Percentiles rank a stretch among this genome's conserved stretches.
Evolutionary conservation across 2,329 filamentous ascomycete species (phyloP).

Genomic region (Exophiala lecanii-corni): DNA sequence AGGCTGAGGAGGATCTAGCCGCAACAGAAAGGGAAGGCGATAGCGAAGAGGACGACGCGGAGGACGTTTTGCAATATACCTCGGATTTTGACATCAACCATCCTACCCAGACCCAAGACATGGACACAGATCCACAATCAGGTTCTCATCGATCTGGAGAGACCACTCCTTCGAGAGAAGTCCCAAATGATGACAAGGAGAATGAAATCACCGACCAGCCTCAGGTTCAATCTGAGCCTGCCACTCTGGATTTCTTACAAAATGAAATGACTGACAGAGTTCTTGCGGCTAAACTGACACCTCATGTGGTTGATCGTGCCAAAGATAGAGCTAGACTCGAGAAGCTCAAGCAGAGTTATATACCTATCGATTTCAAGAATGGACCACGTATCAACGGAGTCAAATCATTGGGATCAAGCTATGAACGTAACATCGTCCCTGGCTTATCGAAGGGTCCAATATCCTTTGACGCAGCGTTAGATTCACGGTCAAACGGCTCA

Average conservation of each 20-base stretch:
- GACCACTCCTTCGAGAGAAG: not conserved
- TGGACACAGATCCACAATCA: not conserved
- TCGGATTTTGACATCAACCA: constrained; percentile 3
- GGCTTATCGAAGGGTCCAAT: constrained; percentile 16
- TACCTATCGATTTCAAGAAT: constrained; percentile 17
- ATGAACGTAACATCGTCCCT: constrained; percentile 10
- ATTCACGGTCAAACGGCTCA: constrained; percentile 1
- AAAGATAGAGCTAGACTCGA: constrained; percentile 34
- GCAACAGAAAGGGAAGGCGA: constrained; percentile 30
- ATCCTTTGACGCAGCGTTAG: constrained; percentile 9
- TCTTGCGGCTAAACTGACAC: constrained; percentile 32
- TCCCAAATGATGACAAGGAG: constrained; percentile 13
- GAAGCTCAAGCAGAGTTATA: constrained; percentile 22
- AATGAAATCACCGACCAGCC: constrained; percentile 20
- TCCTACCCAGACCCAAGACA: not conserved
- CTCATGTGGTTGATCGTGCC: constrained; percentile 33
- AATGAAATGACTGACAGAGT: constrained; percentile 32
- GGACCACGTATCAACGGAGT: constrained; percentile 3
- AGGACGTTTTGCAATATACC: constrained; percentile 8
- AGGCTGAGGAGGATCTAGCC: constrained; percentile 35
- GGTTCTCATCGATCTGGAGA: not conserved
- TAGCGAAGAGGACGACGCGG: constrained; percentile 30
- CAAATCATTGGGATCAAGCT: not conserved
- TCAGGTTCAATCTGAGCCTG: constrained; percentile 26
- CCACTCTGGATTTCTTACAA: constrained; percentile 32